Base-by-base conservation (phyloP, 2,329 filamentous ascomycete genomes). In the Nigrospora osmanthi region DNA sequence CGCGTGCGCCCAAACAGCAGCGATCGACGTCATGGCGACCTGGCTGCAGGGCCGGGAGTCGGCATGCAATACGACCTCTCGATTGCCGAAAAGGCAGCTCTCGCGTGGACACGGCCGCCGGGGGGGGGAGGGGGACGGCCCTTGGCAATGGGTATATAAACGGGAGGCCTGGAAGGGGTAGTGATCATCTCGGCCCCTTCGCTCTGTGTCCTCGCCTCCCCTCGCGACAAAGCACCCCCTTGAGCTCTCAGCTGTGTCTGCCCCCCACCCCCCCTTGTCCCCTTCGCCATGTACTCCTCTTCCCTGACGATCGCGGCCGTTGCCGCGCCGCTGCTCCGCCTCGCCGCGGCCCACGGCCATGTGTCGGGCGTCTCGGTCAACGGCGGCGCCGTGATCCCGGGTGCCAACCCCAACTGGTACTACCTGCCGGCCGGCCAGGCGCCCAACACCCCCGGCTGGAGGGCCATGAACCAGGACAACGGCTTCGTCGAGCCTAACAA, bases 401-500 rank as follows among this genome's bases (percentile, higher is more conserved):
- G 54, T 4, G 30, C 39, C 40, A 52, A 57, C 45, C 55, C 55
- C 2, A 56, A 54, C 47, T 57, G 55, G 55, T 55, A 54, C 44
- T 56, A 56, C 36, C 42, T 49, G 17, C 48, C 54, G 3, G 34
- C 38, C 2, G 55, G 50, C 11, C 43, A 39, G 2, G 48, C 48
- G 2, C 44, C 49, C 9, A n/a, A 40, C 4, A 57, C 51, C 16
- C 52, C 58, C 36, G 70, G 67, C 35, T 73, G 70, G 70, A 56
- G 58, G 35, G 63, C 64, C 13, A 51, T 61, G 36, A 64, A 70
- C 49, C 67, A 67, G 43, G 71, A 72, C 51, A 73, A 74, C 55
- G 74, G 76, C 47, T 76, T 73, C 54, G 70, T 78, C 19, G 69
- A 62, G 30, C 65, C 66, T 28, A 57, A 64, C 43, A 58, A 53